A percentile compares a stretch with the other conserved stretches of the same genome.
phyloP scores from a whole-genome alignment of 148 eudicot genomes.

The Fagopyrum esculentum region DNA sequence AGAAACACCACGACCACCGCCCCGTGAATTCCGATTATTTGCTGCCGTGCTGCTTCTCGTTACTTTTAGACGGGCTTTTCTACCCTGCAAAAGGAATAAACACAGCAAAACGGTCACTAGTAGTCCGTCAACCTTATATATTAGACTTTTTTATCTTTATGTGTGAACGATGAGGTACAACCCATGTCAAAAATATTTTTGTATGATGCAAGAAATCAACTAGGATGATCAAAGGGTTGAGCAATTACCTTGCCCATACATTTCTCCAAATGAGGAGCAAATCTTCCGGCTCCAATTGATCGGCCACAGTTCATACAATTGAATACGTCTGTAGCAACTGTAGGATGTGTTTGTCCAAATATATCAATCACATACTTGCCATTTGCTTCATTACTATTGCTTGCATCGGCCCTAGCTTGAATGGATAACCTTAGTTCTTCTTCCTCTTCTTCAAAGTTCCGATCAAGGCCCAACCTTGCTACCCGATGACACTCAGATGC shows the following conservation, averaged over 20 bases:
- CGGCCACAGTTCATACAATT: constrained; percentile 96
- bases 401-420: constrained; percentile 87
- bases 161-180: too few relatives aligned
- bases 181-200: not conserved
- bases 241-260: constrained; percentile 95
- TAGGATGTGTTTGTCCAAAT: constrained; percentile 94
- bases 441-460: constrained; percentile 73
- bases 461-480: constrained; percentile 84
- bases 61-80: constrained; percentile 84
- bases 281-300: constrained; percentile 80
- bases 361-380: constrained; percentile 84
- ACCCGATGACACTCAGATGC: constrained; percentile 93
- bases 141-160: too few relatives aligned
- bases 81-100: constrained; percentile 47
- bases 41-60: constrained; percentile 88
- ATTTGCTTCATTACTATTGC: constrained; percentile 56
- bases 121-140: too few relatives aligned
- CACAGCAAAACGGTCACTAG: not conserved
- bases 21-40: constrained; percentile 50
- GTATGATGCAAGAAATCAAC: not conserved
- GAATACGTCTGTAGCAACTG: constrained; percentile 75
- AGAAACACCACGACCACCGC: constrained; percentile 42
- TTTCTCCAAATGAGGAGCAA: constrained; percentile 97
- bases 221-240: not conserved
- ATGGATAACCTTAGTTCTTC: constrained; percentile 82